Evolutionary conservation across 306 rosid species (phyloP).

Genomic region (Begonia loranthoides): DNA sequence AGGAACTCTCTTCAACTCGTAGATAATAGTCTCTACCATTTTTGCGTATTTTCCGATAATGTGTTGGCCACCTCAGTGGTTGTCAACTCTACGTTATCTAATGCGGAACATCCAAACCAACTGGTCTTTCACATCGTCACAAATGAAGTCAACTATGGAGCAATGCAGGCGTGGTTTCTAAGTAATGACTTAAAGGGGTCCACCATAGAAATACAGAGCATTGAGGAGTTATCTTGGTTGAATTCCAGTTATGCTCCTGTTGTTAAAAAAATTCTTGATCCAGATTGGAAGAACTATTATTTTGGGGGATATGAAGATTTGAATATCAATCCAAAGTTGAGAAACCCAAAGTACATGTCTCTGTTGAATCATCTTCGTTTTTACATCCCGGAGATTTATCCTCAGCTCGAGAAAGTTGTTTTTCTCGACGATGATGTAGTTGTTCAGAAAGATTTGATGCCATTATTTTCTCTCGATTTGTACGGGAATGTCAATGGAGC

Average conservation of each 20-base stretch:
- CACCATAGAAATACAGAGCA: conserved; percentile 11
- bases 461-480: conserved; percentile 11
- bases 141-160: conserved; percentile 10
- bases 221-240: conserved; percentile 15
- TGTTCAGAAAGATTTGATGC: conserved; percentile 11
- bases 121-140: conserved; percentile 14
- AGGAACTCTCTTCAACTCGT: conserved; percentile 2
- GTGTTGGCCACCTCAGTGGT: conserved; percentile 14
- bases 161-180: conserved; percentile 12
- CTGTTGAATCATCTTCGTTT: conserved; percentile 15
- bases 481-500: conserved; percentile 16
- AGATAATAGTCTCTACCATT: conserved; percentile 12
- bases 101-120: conserved; percentile 12
- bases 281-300: conserved; percentile 8
- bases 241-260: conserved; percentile 12
- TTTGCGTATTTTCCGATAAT: conserved; percentile 13
- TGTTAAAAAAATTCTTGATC: conserved; percentile 5
- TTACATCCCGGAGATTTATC: conserved; percentile 16
- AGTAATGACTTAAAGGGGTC: conserved; percentile 6
- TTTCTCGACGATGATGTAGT: conserved; percentile 15
- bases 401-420: conserved; percentile 10
- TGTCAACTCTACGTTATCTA: conserved; percentile 11
- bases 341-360: conserved; percentile 13
- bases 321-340: conserved; percentile 6
- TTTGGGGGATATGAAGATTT: conserved; percentile 9